These are phyloP conservation scores for Leccinum rimulosum DNA, from an alignment of 768 basidiomycete genomes.

Conservation along the genomic window DNA sequence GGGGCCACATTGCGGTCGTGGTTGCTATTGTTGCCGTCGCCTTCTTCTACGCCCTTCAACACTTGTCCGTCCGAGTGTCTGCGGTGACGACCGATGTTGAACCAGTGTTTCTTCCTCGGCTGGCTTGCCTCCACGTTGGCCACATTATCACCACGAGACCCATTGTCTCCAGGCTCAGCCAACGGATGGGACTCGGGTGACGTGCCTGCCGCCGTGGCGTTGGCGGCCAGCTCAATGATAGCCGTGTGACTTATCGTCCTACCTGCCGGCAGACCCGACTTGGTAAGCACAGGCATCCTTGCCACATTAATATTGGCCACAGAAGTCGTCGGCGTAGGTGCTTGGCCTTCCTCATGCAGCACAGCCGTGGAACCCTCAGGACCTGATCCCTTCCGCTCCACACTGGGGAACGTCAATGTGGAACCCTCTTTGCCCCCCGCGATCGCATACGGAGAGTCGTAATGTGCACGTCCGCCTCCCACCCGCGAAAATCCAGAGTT, in stretches of 20 bases:
- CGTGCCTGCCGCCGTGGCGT: constrained; percentile 17
- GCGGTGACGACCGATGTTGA: constrained; percentile 56
- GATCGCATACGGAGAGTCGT: constrained; percentile 83
- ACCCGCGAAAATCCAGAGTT: constrained; percentile 80
- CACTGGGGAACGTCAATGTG: constrained; percentile 65
- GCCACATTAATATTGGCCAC: constrained; percentile 40
- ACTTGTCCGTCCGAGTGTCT: constrained; percentile 56
- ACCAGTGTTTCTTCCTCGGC: constrained; percentile 71
- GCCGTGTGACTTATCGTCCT: constrained; percentile 84
- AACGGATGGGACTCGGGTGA: constrained; percentile 22
- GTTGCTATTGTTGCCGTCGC: background rate
- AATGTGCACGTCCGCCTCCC: constrained; percentile 84
- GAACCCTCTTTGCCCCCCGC: constrained; percentile 46
- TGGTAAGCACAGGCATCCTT: constrained; percentile 36
- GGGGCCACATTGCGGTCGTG: constrained; percentile 26
- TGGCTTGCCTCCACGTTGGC: constrained; percentile 42
- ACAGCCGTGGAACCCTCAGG: constrained; percentile 24
- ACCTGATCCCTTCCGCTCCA: constrained; percentile 41
- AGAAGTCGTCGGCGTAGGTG: constrained; percentile 51
- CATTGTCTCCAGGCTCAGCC: constrained; percentile 17
- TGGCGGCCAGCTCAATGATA: constrained; percentile 51
- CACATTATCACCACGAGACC: constrained; percentile 17
- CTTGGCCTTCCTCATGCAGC: constrained; percentile 37
- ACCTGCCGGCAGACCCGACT: constrained; percentile 48
- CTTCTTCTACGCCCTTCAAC: constrained; percentile 26